Evolutionary conservation across 2,329 filamentous ascomycete species (phyloP), one percentile per base, ranked within the genome.

Genomic region (Aspergillus chevalieri): DNA sequence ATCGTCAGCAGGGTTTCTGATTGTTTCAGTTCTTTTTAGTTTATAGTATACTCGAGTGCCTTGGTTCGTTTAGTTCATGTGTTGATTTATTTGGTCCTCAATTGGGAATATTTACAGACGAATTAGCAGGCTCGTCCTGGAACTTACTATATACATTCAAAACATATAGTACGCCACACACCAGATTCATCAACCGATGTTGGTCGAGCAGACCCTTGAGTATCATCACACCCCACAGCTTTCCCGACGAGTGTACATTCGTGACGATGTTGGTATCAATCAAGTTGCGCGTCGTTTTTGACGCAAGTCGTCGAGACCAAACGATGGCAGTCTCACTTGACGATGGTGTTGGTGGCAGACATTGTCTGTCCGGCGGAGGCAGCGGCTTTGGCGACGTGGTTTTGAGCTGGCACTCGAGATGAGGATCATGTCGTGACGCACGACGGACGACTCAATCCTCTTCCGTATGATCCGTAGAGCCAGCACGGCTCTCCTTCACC

Each of bases 1-100:
- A 78, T 64, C 65, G 71, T 2, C 73, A 80, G 64, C 83, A 87
- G 61, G 83, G 82, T 0, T 86, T 80, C 59, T 81, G 57, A 53
- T 28, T 3, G 15, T 43, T 34, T 22, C 15, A 10, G 17, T 8
- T n/a, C 34, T 38, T 3, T 38, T n/a, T 10, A 38, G 4, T 15
- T 38, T 3, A 8, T n/a, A 3, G 7, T n/a, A 15, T 38, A 3
- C 3, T 17, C n/a, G 4, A 0, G 26, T 12, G 26, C 12, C 12
- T 30, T 30, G 4, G 10, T 30, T 12, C 10, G 26, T 30, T 30
- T 12, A 5, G 10, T 30, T 30, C 26, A 28, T 28, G 0, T 2
- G 26, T 28, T 28, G 26, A 28, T 28, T 28, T 12, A 28, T 28
- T 10, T 5, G 3, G 9, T 30, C 10, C 26, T 12, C 10, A 30